Evolutionary conservation across 345 rosid genomes (phyloP), one percentile per base, ranked within the genome.

Genomic region (Erysimum cheiranthoides): DNA sequence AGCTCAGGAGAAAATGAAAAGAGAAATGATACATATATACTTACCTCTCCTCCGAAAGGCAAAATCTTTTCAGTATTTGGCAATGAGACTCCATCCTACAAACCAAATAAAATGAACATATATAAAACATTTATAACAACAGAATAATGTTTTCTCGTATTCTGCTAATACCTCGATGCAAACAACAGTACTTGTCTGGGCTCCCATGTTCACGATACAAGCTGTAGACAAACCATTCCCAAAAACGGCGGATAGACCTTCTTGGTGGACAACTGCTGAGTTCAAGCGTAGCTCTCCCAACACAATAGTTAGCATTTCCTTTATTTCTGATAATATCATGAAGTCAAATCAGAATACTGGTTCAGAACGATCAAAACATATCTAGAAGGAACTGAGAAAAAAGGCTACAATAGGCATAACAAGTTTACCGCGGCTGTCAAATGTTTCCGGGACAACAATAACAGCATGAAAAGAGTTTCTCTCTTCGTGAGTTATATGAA

Each of bases 261-360:
- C 98, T 92, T 95, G 97, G 84, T 95, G 99, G 60, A 95, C 92
- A 27, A 92, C 99, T 43, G 96, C 96, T 6, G 97, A 85, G 78
- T 85, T 82, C 79, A 95, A 90, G 73, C 60, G 56, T 85, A 95
- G 81, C 72, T 92, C 97, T 81, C 77, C 86, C 82, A 95, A 53
- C 52, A 88, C 85, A 49, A 95, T 72, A 54, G 92, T 84, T 40
- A 95, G 70, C 83, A 89, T 77, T 70, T 95, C 99, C 84, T 87
- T 95, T 74, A 92, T 92, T 81, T 95, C 97, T 95, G 88, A 61
- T 61, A 49, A 66, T 17, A 54, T 68, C 78, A 77, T 73, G 65
- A 51, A n/a, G 68, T 36, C 70, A 74, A 52, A 73, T 27, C 36
- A 77, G 66, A 60, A 60, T 40, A 59, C 36, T 25, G 66, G 49